Conservation (phyloP, 2,329 filamentous ascomycete species). For the Trichoderma sp. region DNA sequence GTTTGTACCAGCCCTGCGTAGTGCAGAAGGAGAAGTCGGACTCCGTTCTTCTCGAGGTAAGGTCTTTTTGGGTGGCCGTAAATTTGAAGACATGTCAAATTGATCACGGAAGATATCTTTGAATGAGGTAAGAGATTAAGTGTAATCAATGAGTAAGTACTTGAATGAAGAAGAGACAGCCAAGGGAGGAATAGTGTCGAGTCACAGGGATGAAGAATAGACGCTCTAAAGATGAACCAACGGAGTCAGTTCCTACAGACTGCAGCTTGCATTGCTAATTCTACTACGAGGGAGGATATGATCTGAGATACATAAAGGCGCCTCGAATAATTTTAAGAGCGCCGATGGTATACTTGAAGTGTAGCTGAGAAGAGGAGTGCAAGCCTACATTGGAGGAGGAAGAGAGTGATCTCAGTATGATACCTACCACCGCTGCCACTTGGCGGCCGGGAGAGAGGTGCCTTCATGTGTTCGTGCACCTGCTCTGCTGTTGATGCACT, state of each 20-base stretch:
- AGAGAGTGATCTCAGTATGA: background rate
- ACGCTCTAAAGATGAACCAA: background rate
- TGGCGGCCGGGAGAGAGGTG: background rate
- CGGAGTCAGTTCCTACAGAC: background rate
- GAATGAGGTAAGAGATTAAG: background rate
- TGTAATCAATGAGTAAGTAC: background rate
- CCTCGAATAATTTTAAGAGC: background rate
- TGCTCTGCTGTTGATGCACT: background rate
- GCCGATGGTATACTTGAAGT: background rate
- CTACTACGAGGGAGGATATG: too few relatives aligned
- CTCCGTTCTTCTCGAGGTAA: background rate
- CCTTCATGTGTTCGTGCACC: background rate
- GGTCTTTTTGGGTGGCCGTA: background rate
- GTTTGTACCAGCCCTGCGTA: background rate
- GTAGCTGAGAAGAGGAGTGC: background rate
- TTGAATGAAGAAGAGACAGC: background rate
- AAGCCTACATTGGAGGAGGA: background rate
- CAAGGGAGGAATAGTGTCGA: background rate
- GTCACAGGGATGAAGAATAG: background rate
- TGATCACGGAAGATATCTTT: fast-evolving
- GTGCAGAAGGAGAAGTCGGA: background rate
- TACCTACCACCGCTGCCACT: background rate
- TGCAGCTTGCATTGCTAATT: too few relatives aligned
- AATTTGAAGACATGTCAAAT: background rate
- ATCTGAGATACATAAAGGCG: too few relatives aligned